These are phyloP conservation scores for Neopestalotiopsis sp. DNA, from an alignment of 2,329 filamentous ascomycete genomes.

Conservation along the genomic window DNA sequence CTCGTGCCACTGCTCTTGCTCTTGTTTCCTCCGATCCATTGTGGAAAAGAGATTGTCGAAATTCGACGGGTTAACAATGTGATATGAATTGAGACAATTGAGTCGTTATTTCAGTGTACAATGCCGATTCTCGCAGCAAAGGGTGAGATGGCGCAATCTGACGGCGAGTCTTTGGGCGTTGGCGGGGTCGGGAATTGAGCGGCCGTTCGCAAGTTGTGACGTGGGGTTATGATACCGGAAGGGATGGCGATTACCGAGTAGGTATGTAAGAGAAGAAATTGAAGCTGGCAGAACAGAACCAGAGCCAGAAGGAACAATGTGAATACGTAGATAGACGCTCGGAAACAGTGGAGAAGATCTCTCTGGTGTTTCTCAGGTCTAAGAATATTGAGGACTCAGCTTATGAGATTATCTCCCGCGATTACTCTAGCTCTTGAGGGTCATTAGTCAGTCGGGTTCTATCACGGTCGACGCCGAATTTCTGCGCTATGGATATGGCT, in stretches of 20 bases:
- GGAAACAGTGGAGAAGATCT: not conserved
- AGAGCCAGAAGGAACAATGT: not conserved
- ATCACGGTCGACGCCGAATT: slow-evolving; percentile 4
- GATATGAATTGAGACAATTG: not conserved
- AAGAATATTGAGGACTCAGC: not conserved
- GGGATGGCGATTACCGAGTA: not conserved
- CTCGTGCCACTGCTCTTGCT: slow-evolving; percentile 30
- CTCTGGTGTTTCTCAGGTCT: not conserved
- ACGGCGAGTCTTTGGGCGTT: not conserved
- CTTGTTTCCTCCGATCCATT: slow-evolving; percentile 15
- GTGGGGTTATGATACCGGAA: slow-evolving; percentile 1
- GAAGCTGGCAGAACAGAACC: not conserved
- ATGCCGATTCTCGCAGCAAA: not conserved
- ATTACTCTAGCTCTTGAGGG: slow-evolving; percentile 16
- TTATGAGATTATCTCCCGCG: slow-evolving; percentile 10
- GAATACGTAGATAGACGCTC: not conserved
- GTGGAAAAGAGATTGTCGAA: slow-evolving; percentile 16
- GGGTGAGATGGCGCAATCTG: slow-evolving; percentile 6
- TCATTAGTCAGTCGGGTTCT: slow-evolving; percentile 15
- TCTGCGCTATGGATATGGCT: not conserved
- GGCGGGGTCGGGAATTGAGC: not conserved
- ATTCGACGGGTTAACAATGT: slow-evolving; percentile 18
- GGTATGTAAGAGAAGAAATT: not conserved
- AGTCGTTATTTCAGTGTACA: not conserved
- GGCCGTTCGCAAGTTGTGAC: not conserved